These are phyloP conservation scores for Trichoderma erinaceum DNA, from an alignment of 495 filamentous ascomycete genomes.

Conservation along the genomic window DNA sequence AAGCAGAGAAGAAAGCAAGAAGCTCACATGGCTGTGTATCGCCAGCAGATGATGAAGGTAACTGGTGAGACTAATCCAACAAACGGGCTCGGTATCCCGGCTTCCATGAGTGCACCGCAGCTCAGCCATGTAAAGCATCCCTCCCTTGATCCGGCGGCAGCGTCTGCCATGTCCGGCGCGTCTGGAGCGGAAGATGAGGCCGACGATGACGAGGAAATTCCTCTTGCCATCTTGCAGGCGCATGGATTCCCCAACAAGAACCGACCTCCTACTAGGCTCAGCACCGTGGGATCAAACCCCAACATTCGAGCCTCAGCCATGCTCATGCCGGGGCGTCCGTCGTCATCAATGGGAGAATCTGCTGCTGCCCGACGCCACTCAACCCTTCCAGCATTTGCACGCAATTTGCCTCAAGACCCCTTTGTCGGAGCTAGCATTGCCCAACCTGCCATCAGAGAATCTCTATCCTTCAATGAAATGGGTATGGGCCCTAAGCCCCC, in stretches of 20 bases:
- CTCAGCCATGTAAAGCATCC: slow-evolving; percentile 28
- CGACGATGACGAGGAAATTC: slow-evolving; percentile 83
- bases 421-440: slow-evolving; percentile 80
- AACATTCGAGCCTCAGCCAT: slow-evolving; percentile 47
- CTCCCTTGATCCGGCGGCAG: slow-evolving; percentile 15
- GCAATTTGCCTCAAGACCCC: slow-evolving; percentile 80
- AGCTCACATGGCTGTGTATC: slow-evolving; percentile 82
- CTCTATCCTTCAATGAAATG: slow-evolving; percentile 58
- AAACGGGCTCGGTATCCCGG: slow-evolving; percentile 37
- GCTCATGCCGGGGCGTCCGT: slow-evolving; percentile 28
- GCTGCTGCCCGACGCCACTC: slow-evolving; percentile 23
- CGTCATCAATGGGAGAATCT: slow-evolving; percentile 27
- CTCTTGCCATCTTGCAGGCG: slow-evolving; percentile 79
- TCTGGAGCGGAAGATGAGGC: slow-evolving; percentile 43
- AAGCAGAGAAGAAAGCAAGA: slow-evolving; percentile 83
- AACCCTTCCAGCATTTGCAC: slow-evolving; percentile 75
- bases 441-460: slow-evolving; percentile 67
- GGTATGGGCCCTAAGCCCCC: slow-evolving; percentile 46
- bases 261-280: slow-evolving; percentile 67
- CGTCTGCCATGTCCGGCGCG: slow-evolving; percentile 20
- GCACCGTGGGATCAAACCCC: slow-evolving; percentile 58
- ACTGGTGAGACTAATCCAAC: slow-evolving; percentile 59
- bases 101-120: slow-evolving; percentile 53
- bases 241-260: slow-evolving; percentile 88
- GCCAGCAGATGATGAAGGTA: slow-evolving; percentile 96